phyloP scores from a whole-genome alignment of 1,284 basidiomycete species.

The Moesziomyces globuligerus region DNA sequence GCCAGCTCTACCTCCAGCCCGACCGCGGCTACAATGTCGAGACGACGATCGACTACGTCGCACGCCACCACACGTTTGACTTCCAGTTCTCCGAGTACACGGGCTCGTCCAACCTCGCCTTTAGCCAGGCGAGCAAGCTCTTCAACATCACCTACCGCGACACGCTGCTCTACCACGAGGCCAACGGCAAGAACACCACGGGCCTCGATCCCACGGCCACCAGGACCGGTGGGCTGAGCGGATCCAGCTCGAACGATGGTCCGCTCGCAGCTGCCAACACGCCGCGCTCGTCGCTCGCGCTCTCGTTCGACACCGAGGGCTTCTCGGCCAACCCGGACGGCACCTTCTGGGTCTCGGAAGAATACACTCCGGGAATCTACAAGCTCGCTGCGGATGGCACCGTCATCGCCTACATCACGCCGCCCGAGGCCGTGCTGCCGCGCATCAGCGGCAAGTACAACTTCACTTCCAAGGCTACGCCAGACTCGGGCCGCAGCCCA shows the following conservation, averaged over 20 bases:
- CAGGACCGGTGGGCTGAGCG: conserved; percentile 66
- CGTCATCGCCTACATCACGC: conserved; percentile 74
- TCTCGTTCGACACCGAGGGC: conserved; percentile 75
- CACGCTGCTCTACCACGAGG: conserved; percentile 74
- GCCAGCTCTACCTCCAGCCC: conserved; percentile 72
- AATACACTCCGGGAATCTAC: conserved; percentile 79
- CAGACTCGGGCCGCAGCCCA: conserved; percentile 67
- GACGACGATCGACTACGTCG: conserved; percentile 74
- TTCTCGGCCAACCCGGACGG: conserved; percentile 74
- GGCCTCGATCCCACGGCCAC: conserved; percentile 74
- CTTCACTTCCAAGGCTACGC: conserved; percentile 73
- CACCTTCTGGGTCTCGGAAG: conserved; percentile 71
- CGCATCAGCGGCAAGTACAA: conserved; percentile 71
- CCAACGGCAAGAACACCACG: conserved; percentile 70
- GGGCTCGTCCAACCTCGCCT: conserved; percentile 71
- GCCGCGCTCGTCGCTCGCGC: conserved; percentile 58
- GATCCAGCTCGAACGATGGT: conserved; percentile 31
- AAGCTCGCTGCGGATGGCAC: conserved; percentile 71
- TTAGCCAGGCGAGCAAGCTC: conserved; percentile 73
- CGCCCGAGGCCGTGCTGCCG: conserved; percentile 73
- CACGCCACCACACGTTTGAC: conserved; percentile 73
- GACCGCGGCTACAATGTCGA: conserved; percentile 71
- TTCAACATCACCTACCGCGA: conserved; percentile 72
- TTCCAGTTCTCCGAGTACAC: conserved; percentile 72
- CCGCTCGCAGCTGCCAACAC: conserved; percentile 67